Evolutionary conservation across 176 grass and related monocot genomes (phyloP), one percentile per base, ranked within the genome.

Genomic region (Hsuehochloa calcarea): DNA sequence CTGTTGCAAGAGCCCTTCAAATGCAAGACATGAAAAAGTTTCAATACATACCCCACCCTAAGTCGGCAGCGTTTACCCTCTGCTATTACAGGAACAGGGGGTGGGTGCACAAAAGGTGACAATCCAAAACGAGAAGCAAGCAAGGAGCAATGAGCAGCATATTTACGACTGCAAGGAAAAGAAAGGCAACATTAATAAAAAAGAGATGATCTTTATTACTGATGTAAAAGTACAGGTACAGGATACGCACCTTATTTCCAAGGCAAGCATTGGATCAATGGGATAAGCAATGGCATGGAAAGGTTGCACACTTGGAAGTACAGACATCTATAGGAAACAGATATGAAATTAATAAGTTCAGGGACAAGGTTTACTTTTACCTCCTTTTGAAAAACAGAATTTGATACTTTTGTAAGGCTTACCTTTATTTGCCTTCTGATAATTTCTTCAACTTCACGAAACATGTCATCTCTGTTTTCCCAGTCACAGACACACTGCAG

Each of bases 201-300:
- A 26, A 45, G 3, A 35, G 44, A 78, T n/a, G 4, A 73, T 40
- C 9, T 6, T 52, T 47, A 71, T 84, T 84, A 62, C 63, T 16
- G 20, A 67, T 56, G 45, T n/a, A 37, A 44, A 2, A 35, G 40
- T 77, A 77, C 38, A 69, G 19, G 20, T 0, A 47, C 20, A 70
- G 10, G 70, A 55, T 27, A 59, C 22, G 29, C 68, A 94, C 94
- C 94, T 97, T 85, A 97, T 97, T 73, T 97, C 94, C 76, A 97
- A 82, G 8, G 94, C 94, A 88, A 97, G 85, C 20, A 92, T 75
- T 2, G 92, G 89, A 81, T 97, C 90, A 15, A 97, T 92, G 65
- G 94, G 94, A 72, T 97, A 97, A 63, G 94, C 94, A 74, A 97
- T 97, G 73, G 94, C 94, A 92, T 97, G 94, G 85, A 97, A 97